These are phyloP conservation scores for Colletotrichum sp. DNA, from an alignment of 2,329 filamentous ascomycete species.

Conservation along the genomic window DNA sequence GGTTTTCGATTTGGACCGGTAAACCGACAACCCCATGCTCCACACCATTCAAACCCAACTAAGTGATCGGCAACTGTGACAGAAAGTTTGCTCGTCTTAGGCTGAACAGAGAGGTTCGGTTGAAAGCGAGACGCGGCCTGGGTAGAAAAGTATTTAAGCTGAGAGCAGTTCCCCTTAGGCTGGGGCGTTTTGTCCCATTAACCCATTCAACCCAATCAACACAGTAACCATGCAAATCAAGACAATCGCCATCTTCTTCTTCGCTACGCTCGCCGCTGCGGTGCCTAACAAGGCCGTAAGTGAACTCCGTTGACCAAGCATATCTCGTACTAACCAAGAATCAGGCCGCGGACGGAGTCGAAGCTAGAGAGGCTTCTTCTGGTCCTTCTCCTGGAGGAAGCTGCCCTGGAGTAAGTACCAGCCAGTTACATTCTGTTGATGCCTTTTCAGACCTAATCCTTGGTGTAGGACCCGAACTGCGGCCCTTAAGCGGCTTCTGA, in stretches of 20 bases:
- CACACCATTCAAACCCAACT: background rate
- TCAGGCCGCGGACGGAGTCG: background rate
- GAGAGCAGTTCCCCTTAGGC: background rate
- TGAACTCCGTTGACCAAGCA: background rate
- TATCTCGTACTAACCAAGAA: background rate
- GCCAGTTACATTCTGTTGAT: fast-evolving
- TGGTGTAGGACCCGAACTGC: background rate
- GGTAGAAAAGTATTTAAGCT: background rate
- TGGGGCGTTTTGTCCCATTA: fast-evolving
- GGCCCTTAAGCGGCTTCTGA: background rate
- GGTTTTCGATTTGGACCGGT: background rate
- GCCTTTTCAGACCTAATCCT: background rate
- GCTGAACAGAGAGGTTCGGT: background rate
- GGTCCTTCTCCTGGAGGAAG: background rate
- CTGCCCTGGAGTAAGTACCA: background rate
- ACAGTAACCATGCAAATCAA: background rate
- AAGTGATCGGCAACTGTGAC: background rate
- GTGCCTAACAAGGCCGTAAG: background rate
- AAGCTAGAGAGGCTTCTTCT: background rate
- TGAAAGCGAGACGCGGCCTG: background rate
- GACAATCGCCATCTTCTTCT: background rate
- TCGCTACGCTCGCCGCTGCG: background rate
- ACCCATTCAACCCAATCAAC: background rate
- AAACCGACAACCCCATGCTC: background rate
- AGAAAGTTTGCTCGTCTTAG: background rate